These are phyloP conservation scores for Auricularia cornea DNA, from an alignment of 768 basidiomycete species.

Conservation along the genomic window DNA sequence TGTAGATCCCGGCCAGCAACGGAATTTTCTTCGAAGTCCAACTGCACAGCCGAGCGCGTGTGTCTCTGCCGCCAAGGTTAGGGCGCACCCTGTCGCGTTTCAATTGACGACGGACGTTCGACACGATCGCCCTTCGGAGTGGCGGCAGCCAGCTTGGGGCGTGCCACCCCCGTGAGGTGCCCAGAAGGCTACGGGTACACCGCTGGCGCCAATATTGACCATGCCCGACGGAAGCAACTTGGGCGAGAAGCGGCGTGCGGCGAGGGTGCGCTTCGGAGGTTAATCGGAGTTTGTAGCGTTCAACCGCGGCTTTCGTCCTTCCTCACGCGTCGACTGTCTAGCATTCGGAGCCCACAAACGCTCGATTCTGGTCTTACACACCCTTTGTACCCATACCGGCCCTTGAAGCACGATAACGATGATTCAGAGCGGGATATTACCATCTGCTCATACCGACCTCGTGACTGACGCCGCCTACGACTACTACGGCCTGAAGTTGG, in stretches of 20 bases:
- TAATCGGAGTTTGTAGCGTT: too few species aligned
- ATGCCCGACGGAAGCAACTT: conserved; percentile 59
- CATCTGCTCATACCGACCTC: conserved; percentile 69
- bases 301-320: too few species aligned
- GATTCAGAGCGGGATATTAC: conserved; percentile 76
- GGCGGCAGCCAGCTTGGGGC: conserved; percentile 44
- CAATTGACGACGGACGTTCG: conserved; percentile 90
- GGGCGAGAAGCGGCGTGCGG: conserved; percentile 47
- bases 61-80: not conserved
- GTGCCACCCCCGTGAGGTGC: conserved; percentile 90
- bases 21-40: too few species aligned
- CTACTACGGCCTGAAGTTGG: conserved; percentile 77
- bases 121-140: conserved; percentile 52
- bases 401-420: conserved; percentile 24
- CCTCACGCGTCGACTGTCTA: too few species aligned
- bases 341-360: too few species aligned
- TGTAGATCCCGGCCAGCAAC: too few species aligned
- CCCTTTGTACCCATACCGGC: too few species aligned
- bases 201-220: conserved; percentile 48
- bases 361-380: too few species aligned
- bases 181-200: conserved; percentile 79
- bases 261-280: too few species aligned
- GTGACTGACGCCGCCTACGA: conserved; percentile 85
- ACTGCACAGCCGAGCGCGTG: too few species aligned
- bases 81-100: conserved; percentile 74